Conservation (phyloP, 768 basidiomycete genomes). For the Pisolithus sp. region DNA sequence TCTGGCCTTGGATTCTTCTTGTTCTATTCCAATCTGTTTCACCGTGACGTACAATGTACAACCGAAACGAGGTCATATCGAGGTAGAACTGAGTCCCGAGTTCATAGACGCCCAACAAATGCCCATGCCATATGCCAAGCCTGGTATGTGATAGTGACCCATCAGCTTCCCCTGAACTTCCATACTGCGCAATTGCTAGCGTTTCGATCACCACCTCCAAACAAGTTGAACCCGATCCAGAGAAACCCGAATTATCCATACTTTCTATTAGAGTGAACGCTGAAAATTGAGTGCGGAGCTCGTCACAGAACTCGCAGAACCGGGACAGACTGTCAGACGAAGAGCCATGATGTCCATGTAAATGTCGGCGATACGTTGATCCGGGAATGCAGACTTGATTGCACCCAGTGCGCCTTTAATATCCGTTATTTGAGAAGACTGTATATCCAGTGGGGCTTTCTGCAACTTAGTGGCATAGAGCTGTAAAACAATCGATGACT, state of each 20-base stretch:
- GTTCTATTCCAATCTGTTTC: conserved; percentile 66
- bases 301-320: neutral
- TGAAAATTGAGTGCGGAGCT: too few species aligned
- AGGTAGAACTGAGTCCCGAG: neutral
- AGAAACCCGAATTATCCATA: too few species aligned
- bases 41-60: conserved; percentile 72
- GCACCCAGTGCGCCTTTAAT: conserved; percentile 35
- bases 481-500: conserved; percentile 28
- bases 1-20: conserved; percentile 68
- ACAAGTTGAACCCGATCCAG: too few species aligned
- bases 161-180: too few species aligned
- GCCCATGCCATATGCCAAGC: too few species aligned
- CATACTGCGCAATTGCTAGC: too few species aligned
- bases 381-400: conserved; percentile 45
- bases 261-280: too few species aligned
- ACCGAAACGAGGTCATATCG: conserved; percentile 32
- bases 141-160: neutral
- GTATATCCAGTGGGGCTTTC: conserved; percentile 26
- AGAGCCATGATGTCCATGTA: conserved; percentile 42
- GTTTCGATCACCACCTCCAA: too few species aligned
- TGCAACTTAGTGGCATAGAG: conserved; percentile 40
- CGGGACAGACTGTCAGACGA: conserved; percentile 20
- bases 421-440: conserved; percentile 33
- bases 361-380: conserved; percentile 52
- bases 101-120: neutral